Conservation (phyloP, 2,329 filamentous ascomycete genomes). For the Claviceps arundinis region DNA sequence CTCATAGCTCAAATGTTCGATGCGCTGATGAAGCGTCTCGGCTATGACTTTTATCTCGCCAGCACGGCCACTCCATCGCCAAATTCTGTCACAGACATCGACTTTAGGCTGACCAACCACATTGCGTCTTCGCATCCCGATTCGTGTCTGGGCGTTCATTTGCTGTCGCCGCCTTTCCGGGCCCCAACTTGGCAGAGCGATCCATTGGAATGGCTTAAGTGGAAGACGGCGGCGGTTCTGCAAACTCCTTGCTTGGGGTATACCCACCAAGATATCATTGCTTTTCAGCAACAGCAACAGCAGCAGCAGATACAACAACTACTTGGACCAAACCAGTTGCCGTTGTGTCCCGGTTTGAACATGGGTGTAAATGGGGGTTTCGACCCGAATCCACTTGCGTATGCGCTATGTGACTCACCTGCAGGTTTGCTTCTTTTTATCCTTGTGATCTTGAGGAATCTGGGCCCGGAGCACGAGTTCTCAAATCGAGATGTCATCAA, state of each 20-base stretch:
- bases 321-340: constrained; percentile 6
- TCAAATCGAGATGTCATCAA: constrained; percentile 43
- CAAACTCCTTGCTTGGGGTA: constrained; percentile 42
- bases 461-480: constrained; percentile 28
- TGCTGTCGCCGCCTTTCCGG: constrained; percentile 42
- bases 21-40: constrained; percentile 44
- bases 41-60: constrained; percentile 44
- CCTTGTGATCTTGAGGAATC: constrained; percentile 30
- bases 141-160: constrained; percentile 46
- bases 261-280: constrained; percentile 34
- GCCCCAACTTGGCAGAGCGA: constrained; percentile 32
- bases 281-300: constrained; percentile 17
- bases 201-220: constrained; percentile 39
- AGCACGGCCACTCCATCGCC: constrained; percentile 38
- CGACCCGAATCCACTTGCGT: constrained; percentile 43
- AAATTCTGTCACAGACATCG: constrained; percentile 33
- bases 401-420: constrained; percentile 49
- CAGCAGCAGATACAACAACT: background rate
- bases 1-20: constrained; percentile 44
- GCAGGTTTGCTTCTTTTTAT: constrained; percentile 43
- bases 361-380: constrained; percentile 18
- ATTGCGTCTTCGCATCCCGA: constrained; percentile 33
- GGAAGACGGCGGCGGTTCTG: constrained; percentile 38
- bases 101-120: constrained; percentile 34
- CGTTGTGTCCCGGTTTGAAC: constrained; percentile 12